Conservation (phyloP, 306 rosid genomes). For the Vigna mungo region DNA sequence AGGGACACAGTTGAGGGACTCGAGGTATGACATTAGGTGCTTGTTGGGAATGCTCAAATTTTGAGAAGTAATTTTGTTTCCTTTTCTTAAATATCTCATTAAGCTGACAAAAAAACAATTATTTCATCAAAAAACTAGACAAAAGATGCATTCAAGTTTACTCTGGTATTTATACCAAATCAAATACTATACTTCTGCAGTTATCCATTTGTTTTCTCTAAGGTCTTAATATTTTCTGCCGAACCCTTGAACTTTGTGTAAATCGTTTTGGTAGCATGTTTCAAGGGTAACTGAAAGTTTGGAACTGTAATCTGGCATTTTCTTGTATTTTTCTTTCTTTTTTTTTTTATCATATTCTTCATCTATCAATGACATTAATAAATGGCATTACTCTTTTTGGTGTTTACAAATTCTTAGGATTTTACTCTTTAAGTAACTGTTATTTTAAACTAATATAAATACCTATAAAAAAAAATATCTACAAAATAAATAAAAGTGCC, state of each 20-base stretch:
- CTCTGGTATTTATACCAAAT: constrained; percentile 11
- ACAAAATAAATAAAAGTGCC: no score
- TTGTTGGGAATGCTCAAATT: neutral
- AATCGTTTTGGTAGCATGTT: neutral
- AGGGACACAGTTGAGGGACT: constrained; percentile 91
- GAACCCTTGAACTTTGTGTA: neutral
- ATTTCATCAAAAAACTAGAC: neutral
- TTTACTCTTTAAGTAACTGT: no score
- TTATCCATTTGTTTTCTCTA: constrained; percentile 5
- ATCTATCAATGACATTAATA: neutral
- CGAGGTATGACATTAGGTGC: constrained; percentile 59
- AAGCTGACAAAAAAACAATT: neutral
- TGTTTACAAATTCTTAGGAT: no score
- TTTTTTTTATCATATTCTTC: neutral
- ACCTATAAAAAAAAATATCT: no score
- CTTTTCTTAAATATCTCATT: neutral
- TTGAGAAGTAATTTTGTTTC: neutral
- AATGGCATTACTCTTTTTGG: no score
- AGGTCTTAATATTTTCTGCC: constrained; percentile 22
- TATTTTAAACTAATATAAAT: no score
- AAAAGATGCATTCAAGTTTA: neutral
- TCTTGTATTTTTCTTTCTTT: neutral
- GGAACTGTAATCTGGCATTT: constrained; percentile 4
- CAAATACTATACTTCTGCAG: neutral
- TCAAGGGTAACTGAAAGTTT: neutral